A percentile compares a stretch with the other conserved stretches of the same genome.
Evolutionary conservation across 176 grass and related monocot species (phyloP).

Genomic region (Ampelocalamus luodianensis): DNA sequence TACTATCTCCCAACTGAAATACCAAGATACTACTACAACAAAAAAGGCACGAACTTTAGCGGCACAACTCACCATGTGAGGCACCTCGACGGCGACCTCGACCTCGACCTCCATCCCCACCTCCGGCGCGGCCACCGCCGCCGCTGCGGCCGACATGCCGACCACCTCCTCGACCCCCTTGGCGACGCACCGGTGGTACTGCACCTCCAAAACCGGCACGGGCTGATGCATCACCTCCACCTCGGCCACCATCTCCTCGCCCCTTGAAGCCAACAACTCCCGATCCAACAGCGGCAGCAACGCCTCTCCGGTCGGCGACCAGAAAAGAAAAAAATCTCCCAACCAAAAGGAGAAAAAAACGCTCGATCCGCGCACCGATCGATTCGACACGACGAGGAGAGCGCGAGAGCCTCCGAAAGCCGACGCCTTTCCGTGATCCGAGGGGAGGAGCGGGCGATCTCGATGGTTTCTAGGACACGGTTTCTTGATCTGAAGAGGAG

Average conservation of each 20-base stretch:
- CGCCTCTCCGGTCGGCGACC: conserved; percentile 13
- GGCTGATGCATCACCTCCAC: conserved; percentile 76
- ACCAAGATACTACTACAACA: background rate
- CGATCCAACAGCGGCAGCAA: conserved; percentile 9
- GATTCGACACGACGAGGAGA: background rate
- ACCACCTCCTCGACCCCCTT: conserved; percentile 48
- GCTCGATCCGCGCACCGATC: conserved; percentile 34
- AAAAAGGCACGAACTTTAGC: background rate
- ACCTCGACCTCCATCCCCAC: conserved; percentile 48
- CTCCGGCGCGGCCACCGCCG: conserved; percentile 24
- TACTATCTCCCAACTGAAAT: background rate
- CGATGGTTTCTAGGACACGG: conserved; percentile 53
- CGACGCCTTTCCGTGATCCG: conserved; percentile 30
- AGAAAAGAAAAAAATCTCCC: background rate
- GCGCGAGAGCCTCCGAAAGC: background rate
- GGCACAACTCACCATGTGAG: conserved; percentile 61
- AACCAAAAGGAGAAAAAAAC: background rate
- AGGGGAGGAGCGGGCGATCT: conserved; percentile 2
- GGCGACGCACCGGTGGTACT: conserved; percentile 53
- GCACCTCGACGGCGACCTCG: conserved; percentile 49
- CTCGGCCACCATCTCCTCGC: conserved; percentile 79
- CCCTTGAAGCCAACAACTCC: conserved; percentile 7
- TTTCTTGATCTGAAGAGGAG: conserved; percentile 57
- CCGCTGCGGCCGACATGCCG: conserved; percentile 48
- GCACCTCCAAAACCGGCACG: conserved; percentile 57